Evolutionary conservation across 1,139 yeast genomes (phyloP), one percentile per base, ranked within the genome.

Genomic region (Eremothecium cymbalariae): DNA sequence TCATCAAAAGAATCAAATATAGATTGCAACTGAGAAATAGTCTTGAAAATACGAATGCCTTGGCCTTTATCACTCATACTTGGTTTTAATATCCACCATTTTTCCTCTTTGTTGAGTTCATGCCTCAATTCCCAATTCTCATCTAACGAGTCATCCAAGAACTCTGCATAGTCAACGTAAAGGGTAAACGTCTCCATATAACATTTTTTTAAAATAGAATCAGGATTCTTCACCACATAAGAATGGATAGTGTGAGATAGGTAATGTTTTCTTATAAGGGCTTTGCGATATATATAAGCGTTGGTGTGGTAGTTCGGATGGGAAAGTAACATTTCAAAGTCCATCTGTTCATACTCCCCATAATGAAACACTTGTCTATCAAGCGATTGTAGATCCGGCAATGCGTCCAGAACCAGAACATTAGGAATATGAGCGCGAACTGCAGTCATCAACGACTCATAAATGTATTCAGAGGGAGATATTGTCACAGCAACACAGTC

Each of bases 61-160:
- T 90, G 96, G 8, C 95, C 98, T 53, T 90, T 79, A 52, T 90
- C 98, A 50, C 94, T 81, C 96, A 90, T 86, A 46, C 95, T 77
- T 8, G 98, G 98, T 53, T 90, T 90, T 50, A 90, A 65, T 32
- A 90, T 90, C 88, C 93, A 90, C 36, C 79, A 71, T 44, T 70
- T 73, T n/a, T 67, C 69, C 14, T 74, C 75, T 4, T 59, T 54
- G 36, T 80, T 78, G 23, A 90, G 64, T 46, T 81, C 95, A 29
- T 79, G 79, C 37, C 95, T 65, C 38, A 90, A 65, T 53, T 90
- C 98, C 62, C 81, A 86, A 27, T 84, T 77, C 48, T 90, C 98
- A 55, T 88, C 97, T 30, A 90, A 65, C 0, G 95, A 72, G 54
- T 90, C 98, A 49, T 90, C 97, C 37, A 90, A 64, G 50, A 90